Conservation (phyloP, 2,329 filamentous ascomycete genomes). For the Tolypocladium sp. region DNA sequence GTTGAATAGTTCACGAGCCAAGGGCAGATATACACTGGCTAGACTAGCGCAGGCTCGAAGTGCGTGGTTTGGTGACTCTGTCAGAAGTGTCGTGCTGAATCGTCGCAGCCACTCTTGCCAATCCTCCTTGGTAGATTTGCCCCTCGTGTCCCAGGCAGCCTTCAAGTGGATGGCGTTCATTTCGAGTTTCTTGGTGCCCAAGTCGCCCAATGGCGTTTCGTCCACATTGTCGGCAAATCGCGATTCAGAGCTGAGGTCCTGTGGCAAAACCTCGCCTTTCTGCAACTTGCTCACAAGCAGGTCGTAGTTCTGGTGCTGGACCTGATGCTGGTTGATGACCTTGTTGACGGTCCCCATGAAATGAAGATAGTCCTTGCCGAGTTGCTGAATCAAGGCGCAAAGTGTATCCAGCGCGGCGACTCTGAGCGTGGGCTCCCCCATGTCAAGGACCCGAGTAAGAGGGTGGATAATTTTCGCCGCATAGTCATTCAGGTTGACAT, state of each 20-base stretch:
- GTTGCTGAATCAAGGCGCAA: slow-evolving; percentile 89
- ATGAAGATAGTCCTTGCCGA: slow-evolving; percentile 90
- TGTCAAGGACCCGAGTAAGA: slow-evolving; percentile 70
- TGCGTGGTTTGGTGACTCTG: slow-evolving; percentile 93
- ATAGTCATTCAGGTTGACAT: slow-evolving; percentile 96
- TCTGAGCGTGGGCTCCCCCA: slow-evolving; percentile 63
- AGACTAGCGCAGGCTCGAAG: slow-evolving; percentile 86
- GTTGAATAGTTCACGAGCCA: slow-evolving; percentile 93
- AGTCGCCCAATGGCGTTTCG: slow-evolving; percentile 73
- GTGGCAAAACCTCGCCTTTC: slow-evolving; percentile 89
- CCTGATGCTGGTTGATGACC: slow-evolving; percentile 66
- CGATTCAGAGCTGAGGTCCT: slow-evolving; percentile 82
- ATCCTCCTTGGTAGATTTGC: slow-evolving; percentile 95
- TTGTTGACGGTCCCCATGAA: slow-evolving; percentile 94
- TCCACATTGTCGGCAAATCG: slow-evolving; percentile 70
- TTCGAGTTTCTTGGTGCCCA: slow-evolving; percentile 85
- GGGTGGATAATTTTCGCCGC: slow-evolving; percentile 95
- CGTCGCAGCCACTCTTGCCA: slow-evolving; percentile 99
- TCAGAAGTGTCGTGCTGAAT: slow-evolving; percentile 89
- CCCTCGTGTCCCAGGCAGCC: slow-evolving; percentile 91
- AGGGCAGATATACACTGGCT: slow-evolving; percentile 81
- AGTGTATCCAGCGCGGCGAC: slow-evolving; percentile 85
- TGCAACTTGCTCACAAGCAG: slow-evolving; percentile 86
- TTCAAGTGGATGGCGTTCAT: slow-evolving; percentile 98
- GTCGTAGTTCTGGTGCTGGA: slow-evolving; percentile 86